phyloP scores from a whole-genome alignment of 2,329 filamentous ascomycete species.

The Tolypocladium ovalisporum region DNA sequence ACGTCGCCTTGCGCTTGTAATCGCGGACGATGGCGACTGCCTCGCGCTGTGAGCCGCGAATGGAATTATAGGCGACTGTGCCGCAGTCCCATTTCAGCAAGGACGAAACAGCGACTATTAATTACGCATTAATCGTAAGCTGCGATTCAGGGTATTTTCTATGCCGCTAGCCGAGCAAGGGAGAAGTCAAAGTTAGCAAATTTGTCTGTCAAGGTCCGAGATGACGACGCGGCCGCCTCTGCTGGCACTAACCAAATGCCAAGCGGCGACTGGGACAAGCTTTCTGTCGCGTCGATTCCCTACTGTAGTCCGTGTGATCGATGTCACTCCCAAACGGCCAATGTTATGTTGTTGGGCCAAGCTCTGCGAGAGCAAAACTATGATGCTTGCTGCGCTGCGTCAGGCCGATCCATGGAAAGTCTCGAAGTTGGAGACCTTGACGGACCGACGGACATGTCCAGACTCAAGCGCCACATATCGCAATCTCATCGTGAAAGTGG shows the following conservation, averaged over 20 bases:
- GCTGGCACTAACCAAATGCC: neutral
- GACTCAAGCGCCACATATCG: neutral
- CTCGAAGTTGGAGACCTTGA: too few relatives aligned
- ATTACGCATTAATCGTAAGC: neutral
- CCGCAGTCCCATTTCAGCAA: neutral
- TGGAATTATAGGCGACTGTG: neutral
- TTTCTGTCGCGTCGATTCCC: neutral
- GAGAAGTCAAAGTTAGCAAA: neutral
- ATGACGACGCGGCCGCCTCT: neutral
- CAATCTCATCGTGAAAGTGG: neutral
- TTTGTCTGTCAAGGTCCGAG: neutral
- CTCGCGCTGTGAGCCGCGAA: neutral
- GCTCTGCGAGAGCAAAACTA: neutral
- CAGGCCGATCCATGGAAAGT: neutral
- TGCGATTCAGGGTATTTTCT: neutral
- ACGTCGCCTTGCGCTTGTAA: neutral
- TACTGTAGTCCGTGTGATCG: neutral
- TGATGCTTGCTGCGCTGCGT: neutral
- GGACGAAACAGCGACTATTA: neutral
- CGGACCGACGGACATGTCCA: too few relatives aligned
- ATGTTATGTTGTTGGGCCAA: neutral
- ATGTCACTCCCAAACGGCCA: neutral
- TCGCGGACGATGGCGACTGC: neutral
- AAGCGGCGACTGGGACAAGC: neutral
- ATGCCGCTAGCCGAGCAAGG: neutral